Base-by-base conservation (phyloP, 257 asterid species). In the Gentiana macrophylla region DNA sequence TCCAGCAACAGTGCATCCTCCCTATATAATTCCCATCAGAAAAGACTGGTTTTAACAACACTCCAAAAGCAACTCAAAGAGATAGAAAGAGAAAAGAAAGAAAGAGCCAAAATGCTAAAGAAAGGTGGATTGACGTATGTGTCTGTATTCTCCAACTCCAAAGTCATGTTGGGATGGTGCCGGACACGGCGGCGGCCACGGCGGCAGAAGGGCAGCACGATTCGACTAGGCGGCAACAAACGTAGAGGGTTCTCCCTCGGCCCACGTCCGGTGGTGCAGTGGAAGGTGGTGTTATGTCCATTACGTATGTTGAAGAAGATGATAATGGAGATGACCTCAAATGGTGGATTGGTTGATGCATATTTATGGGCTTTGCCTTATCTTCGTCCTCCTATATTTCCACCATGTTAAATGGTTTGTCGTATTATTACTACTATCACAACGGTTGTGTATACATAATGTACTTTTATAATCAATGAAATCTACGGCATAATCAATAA, bases 371-470 rank as follows among this genome's bases (percentile, higher is more conserved):
- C 92, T 44, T 64, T 80, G 67, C 83, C 88, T 0, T 69, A 82
- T 64, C 75, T 85, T 52, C 86, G 84, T 50, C 77, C 86, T 12
- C 84, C 77, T 5, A 12, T 82, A 3, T 77, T 82, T 67, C 89
- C 94, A 8, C 36, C 78, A 32, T 78, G 79, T 69, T 84, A 62
- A 69, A 52, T 62, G 6, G 45, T 1, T 8, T 41, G 46, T 41
- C 24, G 24, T 24, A 24, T 24, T 24, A 24, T 24, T 24, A 24
- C 24, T 24, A 24, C 1, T 24, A 0, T 24, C 24, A 24, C 24
- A 24, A 24, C 24, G 24, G 24, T 24, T 24, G 24, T 24, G 24
- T 24, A 24, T 24, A 24, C 1, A 24, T 24, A 24, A 24, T 24
- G 24, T 24, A 24, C 24, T 24, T 24, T 24, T 24, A 24, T 24